Evolutionary conservation across 495 filamentous ascomycete species (phyloP), one percentile per base, ranked within the genome.

Genomic region (Tuber magnatum): DNA sequence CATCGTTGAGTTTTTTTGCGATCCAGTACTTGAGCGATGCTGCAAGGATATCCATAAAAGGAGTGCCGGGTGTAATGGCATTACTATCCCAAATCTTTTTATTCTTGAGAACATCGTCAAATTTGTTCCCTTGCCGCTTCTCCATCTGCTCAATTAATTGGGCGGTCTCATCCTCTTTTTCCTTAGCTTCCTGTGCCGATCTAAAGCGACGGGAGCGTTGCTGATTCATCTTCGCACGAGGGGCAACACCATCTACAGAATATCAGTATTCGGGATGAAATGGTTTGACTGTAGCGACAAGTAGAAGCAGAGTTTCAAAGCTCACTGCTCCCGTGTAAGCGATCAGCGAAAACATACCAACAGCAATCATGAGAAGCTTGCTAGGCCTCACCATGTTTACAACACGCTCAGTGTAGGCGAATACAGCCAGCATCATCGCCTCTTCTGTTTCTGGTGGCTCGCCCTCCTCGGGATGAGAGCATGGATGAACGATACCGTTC

Each of bases 401-500:
- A 42, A 99, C 94, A 70, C 95, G 90, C 80, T 99, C 94, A 22
- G 96, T 99, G 84, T 98, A 98, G 80, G 92, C 92, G 86, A 98
- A 98, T 76, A 98, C 90, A 81, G 94, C 96, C 76, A 97, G 74
- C 95, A 99, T 99, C 96, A 99, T 99, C 84, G 97, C 95, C 84
- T 95, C 92, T 86, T 99, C 95, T 65, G 93, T 94, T 80, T 91
- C 91, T 41, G 95, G 95, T 7, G 95, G 88, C 5, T 95, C 93
- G 76, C 88, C 91, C 78, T 97, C 94, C 84, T 99, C 95, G 3
- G 95, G 95, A 85, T 99, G 95, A 8, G 94, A 97, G 85, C 95
- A 99, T 3, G 96, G 96, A 88, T 99, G 95, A 68, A 99, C 95
- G 79, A 99, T 99, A 83, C 95, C 95, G 85, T 99, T 99, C 95